Base-by-base conservation (phyloP, 2,329 filamentous ascomycete genomes). In the Colletotrichum musae region DNA sequence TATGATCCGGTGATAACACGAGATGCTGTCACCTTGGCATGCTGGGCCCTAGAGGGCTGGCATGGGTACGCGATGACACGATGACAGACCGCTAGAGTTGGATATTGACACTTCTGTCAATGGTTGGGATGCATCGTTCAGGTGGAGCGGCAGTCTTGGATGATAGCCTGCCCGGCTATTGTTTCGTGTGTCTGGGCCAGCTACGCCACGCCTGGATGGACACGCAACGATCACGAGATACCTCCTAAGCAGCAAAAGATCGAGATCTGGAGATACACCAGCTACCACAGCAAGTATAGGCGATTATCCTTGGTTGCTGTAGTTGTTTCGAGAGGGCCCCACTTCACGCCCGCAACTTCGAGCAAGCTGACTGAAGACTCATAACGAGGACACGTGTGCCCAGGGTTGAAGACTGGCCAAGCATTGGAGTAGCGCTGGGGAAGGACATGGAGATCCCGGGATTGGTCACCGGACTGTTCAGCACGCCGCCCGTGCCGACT, bases 161-260 rank as follows among this genome's bases (percentile, higher is more conserved):
- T 53, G 32, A 54, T 54, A 16, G 39, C 54, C 58, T 70, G 50
- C 26, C 50, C 52, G 28, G 50, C 62, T 26, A 45, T 60, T 51
- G 56, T 70, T 67, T 66, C 51, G 63, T 70, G 67, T 70, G 62
- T 47, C 48, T 45, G 26, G 36, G 21, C 36, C 41, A 65, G 36
- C 62, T 57, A 52, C 28, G 24, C 58, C 45, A 15, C 41, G 47
- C 28, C 36, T 36, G 18, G 43, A 61, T 66, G 64, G n/a, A 56
- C 45, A 32, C 54, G 54, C 61, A 28, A 59, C 66, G n/a, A 65
- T 50, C n/a, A 50, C 39, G 32, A 50, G 61, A 68, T 24, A 43
- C 43, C 15, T 47, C n/a, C 6, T 47, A 41, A 45, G 39, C 51
- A 60, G 39, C n/a, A 50, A 36, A 36, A 41, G 36, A 70, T 70